phyloP scores from a whole-genome alignment of 768 basidiomycete genomes.

The Guyanaporus albipodus region DNA sequence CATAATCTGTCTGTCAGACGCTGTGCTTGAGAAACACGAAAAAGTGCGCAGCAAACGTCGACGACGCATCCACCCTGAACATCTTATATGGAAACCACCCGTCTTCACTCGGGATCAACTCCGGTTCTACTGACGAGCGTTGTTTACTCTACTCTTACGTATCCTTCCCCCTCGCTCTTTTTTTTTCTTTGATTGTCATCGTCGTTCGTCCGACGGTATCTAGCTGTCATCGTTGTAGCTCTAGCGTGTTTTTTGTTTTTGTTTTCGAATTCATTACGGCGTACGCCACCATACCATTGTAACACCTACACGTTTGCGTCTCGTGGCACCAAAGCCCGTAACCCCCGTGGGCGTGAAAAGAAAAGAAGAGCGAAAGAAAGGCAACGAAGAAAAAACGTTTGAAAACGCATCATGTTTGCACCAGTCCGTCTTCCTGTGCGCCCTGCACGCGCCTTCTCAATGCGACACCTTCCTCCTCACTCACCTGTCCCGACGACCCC shows the following conservation, averaged over 20 bases:
- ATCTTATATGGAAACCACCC: conserved; percentile 92
- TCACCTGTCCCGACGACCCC: conserved; percentile 2
- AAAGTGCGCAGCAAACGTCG: conserved; percentile 77
- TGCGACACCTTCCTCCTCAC: conserved; percentile 10
- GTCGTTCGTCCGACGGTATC: conserved; percentile 6
- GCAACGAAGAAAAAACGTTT: background rate
- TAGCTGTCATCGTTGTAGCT: conserved; percentile 23
- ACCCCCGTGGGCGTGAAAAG: background rate
- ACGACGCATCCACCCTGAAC: conserved; percentile 73
- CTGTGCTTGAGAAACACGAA: conserved; percentile 87
- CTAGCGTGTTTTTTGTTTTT: conserved; percentile 13
- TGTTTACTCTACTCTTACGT: background rate
- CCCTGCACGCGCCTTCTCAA: conserved; percentile 22
- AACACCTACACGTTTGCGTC: conserved; percentile 13
- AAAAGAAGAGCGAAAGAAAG: too few species aligned
- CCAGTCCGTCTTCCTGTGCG: background rate
- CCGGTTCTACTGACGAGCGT: conserved; percentile 48
- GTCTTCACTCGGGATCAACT: conserved; percentile 88
- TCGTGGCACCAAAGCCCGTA: background rate
- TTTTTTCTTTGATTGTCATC: background rate
- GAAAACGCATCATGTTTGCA: conserved; percentile 6
- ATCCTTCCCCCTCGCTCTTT: background rate
- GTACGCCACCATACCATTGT: conserved; percentile 14
- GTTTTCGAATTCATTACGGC: conserved; percentile 8
- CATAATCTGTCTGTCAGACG: conserved; percentile 87